Conservation (phyloP, 1,139 yeast species). For the Hansenula lynferdii region DNA sequence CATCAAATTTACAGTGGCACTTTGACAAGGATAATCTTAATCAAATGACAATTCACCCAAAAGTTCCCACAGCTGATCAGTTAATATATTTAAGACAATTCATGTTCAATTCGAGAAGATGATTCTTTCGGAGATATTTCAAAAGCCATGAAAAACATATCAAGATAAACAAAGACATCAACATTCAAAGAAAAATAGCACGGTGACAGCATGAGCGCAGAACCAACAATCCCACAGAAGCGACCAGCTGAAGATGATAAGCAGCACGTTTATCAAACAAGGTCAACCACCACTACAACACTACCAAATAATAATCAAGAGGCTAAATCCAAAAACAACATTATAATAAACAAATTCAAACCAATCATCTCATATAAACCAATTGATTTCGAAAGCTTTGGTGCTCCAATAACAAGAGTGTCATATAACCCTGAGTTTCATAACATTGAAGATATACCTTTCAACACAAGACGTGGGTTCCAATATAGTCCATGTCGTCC, state of each 20-base stretch:
- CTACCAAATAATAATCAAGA: slow-evolving; percentile 6
- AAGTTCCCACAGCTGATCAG: too few species aligned
- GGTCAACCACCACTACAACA: slow-evolving; percentile 20
- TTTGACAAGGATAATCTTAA: too few species aligned
- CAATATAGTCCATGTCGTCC: slow-evolving; percentile 80
- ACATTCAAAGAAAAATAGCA: background rate
- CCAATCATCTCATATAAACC: slow-evolving; percentile 38
- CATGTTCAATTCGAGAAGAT: too few species aligned
- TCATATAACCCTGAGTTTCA: slow-evolving; percentile 30
- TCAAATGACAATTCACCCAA: too few species aligned
- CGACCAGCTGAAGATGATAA: slow-evolving; percentile 4
- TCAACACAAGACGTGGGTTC: slow-evolving; percentile 69
- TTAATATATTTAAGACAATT: too few species aligned
- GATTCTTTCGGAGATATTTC: too few species aligned
- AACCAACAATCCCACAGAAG: slow-evolving; percentile 12
- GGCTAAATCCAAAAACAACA: slow-evolving; percentile 24
- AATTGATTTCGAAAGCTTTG: slow-evolving; percentile 27
- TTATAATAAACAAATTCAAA: slow-evolving; percentile 40
- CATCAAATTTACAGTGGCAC: too few species aligned
- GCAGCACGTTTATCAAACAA: slow-evolving; percentile 25
- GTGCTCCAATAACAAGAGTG: slow-evolving; percentile 7
- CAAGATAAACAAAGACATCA: background rate
- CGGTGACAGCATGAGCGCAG: too few species aligned
- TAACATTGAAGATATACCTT: slow-evolving; percentile 70
- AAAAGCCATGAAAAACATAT: too few species aligned